A percentile compares a stretch with the other conserved stretches of the same genome.
These are phyloP conservation scores for Emmonsiellopsis sp. DNA, from an alignment of 2,329 filamentous ascomycete species.

Conservation along the genomic window DNA sequence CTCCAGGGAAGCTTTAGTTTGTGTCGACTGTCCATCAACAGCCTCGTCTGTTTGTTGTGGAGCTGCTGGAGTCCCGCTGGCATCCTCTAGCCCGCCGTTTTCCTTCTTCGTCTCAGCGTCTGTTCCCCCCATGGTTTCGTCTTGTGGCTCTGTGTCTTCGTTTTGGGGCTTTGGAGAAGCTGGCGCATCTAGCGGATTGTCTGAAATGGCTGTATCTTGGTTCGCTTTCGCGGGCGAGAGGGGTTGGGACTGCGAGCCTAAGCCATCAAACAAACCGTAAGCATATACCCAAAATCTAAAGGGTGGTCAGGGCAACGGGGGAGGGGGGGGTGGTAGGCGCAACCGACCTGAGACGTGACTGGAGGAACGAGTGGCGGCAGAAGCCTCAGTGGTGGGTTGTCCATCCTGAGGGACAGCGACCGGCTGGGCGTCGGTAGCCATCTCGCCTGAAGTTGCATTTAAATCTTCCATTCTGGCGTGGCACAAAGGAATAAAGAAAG, in stretches of 20 bases:
- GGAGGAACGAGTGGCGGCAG: slow-evolving; percentile 14
- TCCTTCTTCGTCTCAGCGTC: slow-evolving; percentile 37
- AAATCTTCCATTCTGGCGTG: slow-evolving; percentile 30
- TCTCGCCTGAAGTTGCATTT: slow-evolving; percentile 18
- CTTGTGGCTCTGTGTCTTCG: slow-evolving; percentile 50
- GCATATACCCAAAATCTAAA: slow-evolving; percentile 11
- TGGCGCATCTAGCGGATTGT: slow-evolving; percentile 62
- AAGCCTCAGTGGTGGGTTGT: slow-evolving; percentile 14
- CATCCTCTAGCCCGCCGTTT: slow-evolving; percentile 28
- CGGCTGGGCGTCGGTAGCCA: slow-evolving; percentile 21
- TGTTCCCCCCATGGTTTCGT: slow-evolving; percentile 72
- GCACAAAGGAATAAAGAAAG: slow-evolving; percentile 15
- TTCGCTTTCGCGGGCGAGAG: slow-evolving; percentile 22
- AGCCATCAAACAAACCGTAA: slow-evolving; percentile 10
- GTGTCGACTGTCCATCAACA: slow-evolving; percentile 45
- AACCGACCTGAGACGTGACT: slow-evolving; percentile 25
- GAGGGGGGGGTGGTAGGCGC: not conserved
- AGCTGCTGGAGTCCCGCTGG: slow-evolving; percentile 34
- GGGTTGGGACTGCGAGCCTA: slow-evolving; percentile 26
- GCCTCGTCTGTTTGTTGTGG: slow-evolving; percentile 39
- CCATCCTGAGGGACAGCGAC: slow-evolving; percentile 20
- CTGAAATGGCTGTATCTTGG: slow-evolving; percentile 34
- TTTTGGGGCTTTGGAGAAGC: slow-evolving; percentile 55
- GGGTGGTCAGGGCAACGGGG: slow-evolving; percentile 6
- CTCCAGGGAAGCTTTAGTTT: slow-evolving; percentile 74